Conservation (phyloP, 208 protist species). For the Porcisia deanei region DNA sequence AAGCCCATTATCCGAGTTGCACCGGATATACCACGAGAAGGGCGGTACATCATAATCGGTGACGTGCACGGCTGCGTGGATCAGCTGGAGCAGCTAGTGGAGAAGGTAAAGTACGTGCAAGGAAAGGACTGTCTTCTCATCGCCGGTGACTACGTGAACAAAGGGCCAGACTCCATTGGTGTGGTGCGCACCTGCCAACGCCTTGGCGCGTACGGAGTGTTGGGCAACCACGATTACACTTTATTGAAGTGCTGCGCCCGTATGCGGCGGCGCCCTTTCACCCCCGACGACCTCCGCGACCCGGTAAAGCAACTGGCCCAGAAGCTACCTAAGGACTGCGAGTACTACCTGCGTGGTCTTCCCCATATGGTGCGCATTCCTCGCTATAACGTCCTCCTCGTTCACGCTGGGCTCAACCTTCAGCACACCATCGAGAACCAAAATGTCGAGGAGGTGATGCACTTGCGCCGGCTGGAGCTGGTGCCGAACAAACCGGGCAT, state of each 20-base stretch:
- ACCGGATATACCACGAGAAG: conserved; percentile 36
- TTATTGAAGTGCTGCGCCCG: conserved; percentile 65
- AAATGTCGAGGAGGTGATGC: conserved; percentile 81
- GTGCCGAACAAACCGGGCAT: conserved; percentile 20
- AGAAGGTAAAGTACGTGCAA: conserved; percentile 78
- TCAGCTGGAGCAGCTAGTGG: conserved; percentile 75
- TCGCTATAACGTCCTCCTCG: conserved; percentile 78
- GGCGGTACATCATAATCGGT: conserved; percentile 86
- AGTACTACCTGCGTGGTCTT: conserved; percentile 79
- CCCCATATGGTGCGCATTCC: conserved; percentile 87
- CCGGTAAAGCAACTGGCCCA: conserved; percentile 79
- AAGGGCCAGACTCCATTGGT: conserved; percentile 85
- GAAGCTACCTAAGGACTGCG: conserved; percentile 67
- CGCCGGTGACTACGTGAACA: conserved; percentile 90
- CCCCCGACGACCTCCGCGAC: conserved; percentile 59
- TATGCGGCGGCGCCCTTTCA: conserved; percentile 48
- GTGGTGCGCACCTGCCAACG: conserved; percentile 66
- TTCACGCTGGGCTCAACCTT: conserved; percentile 86
- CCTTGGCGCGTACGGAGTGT: conserved; percentile 74
- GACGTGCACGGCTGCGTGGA: conserved; percentile 91
- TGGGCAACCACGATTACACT: conserved; percentile 92
- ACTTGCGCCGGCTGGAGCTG: conserved; percentile 73
- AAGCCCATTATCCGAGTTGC: conserved; percentile 72
- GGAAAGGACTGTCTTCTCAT: conserved; percentile 81
- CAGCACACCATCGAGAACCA: conserved; percentile 61